Conservation (phyloP, 768 basidiomycete species). For the Dentipellis fragilis region DNA sequence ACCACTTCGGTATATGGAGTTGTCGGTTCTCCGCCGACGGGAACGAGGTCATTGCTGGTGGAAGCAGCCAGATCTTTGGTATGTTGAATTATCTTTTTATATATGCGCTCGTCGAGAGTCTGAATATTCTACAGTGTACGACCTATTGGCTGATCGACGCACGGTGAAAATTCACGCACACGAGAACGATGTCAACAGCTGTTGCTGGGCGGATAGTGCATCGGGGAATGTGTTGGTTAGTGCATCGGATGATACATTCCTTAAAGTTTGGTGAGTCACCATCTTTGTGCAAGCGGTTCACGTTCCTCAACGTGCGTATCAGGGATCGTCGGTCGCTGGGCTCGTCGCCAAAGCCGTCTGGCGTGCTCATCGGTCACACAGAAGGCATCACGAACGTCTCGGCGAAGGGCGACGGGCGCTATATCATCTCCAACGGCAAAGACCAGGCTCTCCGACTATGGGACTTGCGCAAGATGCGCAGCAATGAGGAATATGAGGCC, state of each 20-base stretch:
- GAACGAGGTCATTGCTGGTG: conserved; percentile 90
- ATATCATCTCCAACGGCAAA: conserved; percentile 92
- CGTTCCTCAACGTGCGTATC: background rate
- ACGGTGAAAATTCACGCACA: conserved; percentile 87
- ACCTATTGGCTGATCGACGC: conserved; percentile 69
- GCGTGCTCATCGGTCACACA: conserved; percentile 89
- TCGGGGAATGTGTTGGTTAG: conserved; percentile 93
- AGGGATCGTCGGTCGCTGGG: conserved; percentile 46
- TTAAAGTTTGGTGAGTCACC: conserved; percentile 81
- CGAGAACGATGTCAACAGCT: conserved; percentile 84
- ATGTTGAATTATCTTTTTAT: conserved; percentile 5
- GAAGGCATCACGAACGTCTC: conserved; percentile 94
- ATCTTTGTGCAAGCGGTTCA: background rate
- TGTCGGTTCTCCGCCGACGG: conserved; percentile 96
- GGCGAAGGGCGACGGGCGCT: conserved; percentile 93
- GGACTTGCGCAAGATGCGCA: conserved; percentile 91
- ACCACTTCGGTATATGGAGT: conserved; percentile 75
- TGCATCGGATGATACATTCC: conserved; percentile 87
- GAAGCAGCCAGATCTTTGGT: conserved; percentile 75
- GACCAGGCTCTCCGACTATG: conserved; percentile 88
- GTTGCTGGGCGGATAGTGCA: conserved; percentile 89
- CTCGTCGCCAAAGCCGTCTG: conserved; percentile 64
- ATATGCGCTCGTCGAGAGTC: background rate
- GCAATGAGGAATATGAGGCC: conserved; percentile 53
- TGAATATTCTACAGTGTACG: conserved; percentile 57